Evolutionary conservation across 306 rosid genomes (phyloP), one percentile per base, ranked within the genome.

Genomic region (Prunus armeniaca): DNA sequence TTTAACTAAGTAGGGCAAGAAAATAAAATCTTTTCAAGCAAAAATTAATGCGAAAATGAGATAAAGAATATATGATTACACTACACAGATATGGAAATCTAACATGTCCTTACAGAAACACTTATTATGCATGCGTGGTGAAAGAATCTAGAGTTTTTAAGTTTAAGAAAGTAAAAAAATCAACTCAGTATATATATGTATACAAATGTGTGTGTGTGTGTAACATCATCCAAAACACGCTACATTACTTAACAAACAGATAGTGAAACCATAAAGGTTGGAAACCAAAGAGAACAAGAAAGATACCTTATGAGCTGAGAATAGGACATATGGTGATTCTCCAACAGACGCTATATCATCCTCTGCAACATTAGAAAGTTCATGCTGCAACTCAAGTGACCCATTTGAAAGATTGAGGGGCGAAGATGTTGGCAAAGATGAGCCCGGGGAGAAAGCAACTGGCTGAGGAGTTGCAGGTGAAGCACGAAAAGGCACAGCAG

Each of bases 381-480:
- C 91, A 45, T 79, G 89, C 77, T 85, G 96, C 83, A 84, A 83
- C 63, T 82, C 89, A 69, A 45, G 49, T 0, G 84, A 82, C 63
- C 93, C 93, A 81, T 89, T 91, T 27, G 93, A 80, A 82, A 84
- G 83, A 9, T 72, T 83, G 1, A 91, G 84, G 12, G 91, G 84
- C 1, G 96, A 85, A 34, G 96, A 88, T 4, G 91, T 78, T 13
- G 96, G 93, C 75, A 95, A 79, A 71, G 96, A 85, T 56, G 91
- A 74, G 1, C 73, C 86, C 0, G 93, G 76, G 71, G 97, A 82
- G 81, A 90, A 89, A 65, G 97, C 93, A 72, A 86, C 77, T 5
- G 97, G 97, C 90, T 95, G 99, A 80, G 99, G 99, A 71, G 96
- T 87, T n/a, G 87, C 87, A 4, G 99, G 99, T 0, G 93, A 92